Evolutionary conservation across 805 yeast species (phyloP).

Genomic region (Lachancea thermotolerans): DNA sequence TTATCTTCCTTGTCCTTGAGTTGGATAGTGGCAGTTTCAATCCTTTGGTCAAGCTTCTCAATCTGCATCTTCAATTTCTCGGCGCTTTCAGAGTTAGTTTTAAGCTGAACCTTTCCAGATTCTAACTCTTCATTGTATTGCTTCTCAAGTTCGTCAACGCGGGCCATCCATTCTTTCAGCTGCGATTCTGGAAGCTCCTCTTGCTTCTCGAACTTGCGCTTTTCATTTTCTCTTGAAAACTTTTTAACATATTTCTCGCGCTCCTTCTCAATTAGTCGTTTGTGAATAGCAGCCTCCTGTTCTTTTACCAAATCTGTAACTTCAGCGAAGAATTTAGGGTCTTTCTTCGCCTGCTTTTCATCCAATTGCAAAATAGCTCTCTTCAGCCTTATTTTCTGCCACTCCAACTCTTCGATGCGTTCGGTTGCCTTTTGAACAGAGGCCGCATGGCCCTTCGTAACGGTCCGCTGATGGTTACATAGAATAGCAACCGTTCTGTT

Average conservation of each 20-base stretch:
- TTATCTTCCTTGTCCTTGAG: slow-evolving; percentile 90
- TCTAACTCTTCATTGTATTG: slow-evolving; percentile 52
- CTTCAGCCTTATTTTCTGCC: slow-evolving; percentile 76
- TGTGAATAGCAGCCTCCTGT: slow-evolving; percentile 53
- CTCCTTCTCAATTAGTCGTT: slow-evolving; percentile 56
- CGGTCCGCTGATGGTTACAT: slow-evolving; percentile 95
- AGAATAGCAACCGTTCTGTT: slow-evolving; percentile 91
- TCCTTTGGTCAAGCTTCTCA: slow-evolving; percentile 64
- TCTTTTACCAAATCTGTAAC: slow-evolving; percentile 60
- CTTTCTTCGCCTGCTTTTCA: slow-evolving; percentile 41
- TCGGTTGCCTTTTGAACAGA: slow-evolving; percentile 75
- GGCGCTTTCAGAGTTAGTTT: slow-evolving; percentile 41
- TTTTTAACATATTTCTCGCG: slow-evolving; percentile 57
- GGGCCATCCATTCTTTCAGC: slow-evolving; percentile 50
- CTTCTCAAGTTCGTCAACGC: slow-evolving; percentile 44
- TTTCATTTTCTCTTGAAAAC: slow-evolving; percentile 72
- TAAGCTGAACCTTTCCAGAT: slow-evolving; percentile 51
- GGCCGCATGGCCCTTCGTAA: slow-evolving; percentile 75
- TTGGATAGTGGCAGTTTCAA: slow-evolving; percentile 60
- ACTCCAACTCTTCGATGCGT: slow-evolving; percentile 67
- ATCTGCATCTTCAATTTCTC: slow-evolving; percentile 71
- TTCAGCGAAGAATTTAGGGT: slow-evolving; percentile 58
- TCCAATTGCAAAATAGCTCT: slow-evolving; percentile 65
- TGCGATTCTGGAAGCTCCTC: slow-evolving; percentile 48
- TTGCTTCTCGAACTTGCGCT: slow-evolving; percentile 50